These are phyloP conservation scores for Geotrichum restrictum DNA, from an alignment of 1,139 yeast species.

Conservation along the genomic window DNA sequence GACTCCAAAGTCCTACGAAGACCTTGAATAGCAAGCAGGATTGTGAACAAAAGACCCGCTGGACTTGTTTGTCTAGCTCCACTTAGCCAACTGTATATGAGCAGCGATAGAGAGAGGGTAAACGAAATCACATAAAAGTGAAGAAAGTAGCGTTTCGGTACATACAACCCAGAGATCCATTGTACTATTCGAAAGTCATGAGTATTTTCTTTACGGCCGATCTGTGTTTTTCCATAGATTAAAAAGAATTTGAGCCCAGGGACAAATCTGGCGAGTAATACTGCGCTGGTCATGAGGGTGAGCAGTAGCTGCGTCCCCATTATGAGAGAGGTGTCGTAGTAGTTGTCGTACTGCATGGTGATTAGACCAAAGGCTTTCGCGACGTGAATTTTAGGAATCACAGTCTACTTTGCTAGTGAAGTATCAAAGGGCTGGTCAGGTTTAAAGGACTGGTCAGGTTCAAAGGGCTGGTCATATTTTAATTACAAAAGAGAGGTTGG, in stretches of 20 bases:
- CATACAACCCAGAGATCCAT: constrained; percentile 33
- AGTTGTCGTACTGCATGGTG: too few species aligned
- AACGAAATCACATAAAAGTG: constrained; percentile 43
- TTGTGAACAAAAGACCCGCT: constrained; percentile 28
- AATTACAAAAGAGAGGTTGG: too few species aligned
- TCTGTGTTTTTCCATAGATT: constrained; percentile 31
- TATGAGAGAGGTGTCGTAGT: not conserved
- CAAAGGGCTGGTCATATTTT: too few species aligned
- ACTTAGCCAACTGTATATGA: not conserved
- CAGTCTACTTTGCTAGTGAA: too few species aligned
- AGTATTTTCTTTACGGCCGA: constrained; percentile 21
- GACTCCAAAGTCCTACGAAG: constrained; percentile 65
- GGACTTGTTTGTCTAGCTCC: constrained; percentile 7
- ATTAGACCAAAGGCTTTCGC: too few species aligned
- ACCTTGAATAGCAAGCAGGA: constrained; percentile 53
- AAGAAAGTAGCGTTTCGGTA: constrained; percentile 48
- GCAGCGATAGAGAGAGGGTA: constrained; percentile 18
- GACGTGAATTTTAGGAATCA: too few species aligned
- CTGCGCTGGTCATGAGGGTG: constrained; percentile 21
- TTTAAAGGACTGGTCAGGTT: too few species aligned
- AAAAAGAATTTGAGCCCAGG: constrained; percentile 27
- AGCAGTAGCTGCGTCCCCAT: not conserved
- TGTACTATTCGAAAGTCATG: not conserved
- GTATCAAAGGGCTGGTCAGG: too few species aligned
- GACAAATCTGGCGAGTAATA: constrained; percentile 31